Conservation (phyloP, 2,329 filamentous ascomycete genomes). For the Alternaria sp. region DNA sequence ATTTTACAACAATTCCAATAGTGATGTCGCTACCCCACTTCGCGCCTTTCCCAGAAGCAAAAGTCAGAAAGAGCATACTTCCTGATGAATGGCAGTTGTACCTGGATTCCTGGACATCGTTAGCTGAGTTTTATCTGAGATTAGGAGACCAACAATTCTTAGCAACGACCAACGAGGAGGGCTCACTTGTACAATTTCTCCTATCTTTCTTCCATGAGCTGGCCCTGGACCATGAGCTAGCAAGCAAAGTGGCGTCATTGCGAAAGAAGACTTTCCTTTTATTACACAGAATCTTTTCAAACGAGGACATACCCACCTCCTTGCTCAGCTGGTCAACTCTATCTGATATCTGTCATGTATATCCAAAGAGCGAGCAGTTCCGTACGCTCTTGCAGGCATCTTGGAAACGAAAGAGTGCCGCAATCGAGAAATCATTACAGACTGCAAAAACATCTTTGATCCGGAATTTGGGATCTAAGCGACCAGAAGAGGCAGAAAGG, state of each 20-base stretch:
- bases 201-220: constrained; percentile 69
- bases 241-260: constrained; percentile 60
- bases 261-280: constrained; percentile 72
- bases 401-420: constrained; percentile 61
- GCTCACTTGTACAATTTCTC: constrained; percentile 70
- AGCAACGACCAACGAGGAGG: constrained; percentile 61
- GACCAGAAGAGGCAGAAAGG: constrained; percentile 64
- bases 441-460: constrained; percentile 69
- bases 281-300: constrained; percentile 64
- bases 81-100: constrained; percentile 79
- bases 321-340: constrained; percentile 74
- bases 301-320: constrained; percentile 55
- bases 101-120: constrained; percentile 76
- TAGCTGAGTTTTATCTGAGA: constrained; percentile 71
- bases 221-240: constrained; percentile 38
- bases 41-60: constrained; percentile 76
- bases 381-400: constrained; percentile 59
- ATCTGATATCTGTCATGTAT: constrained; percentile 71
- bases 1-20: neutral
- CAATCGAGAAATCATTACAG: constrained; percentile 65
- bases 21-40: constrained; percentile 70
- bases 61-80: constrained; percentile 71
- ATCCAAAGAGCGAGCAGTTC: constrained; percentile 68
- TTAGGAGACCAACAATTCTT: constrained; percentile 66
- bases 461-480: constrained; percentile 68